Percentiles rank a stretch among this genome's conserved stretches.
phyloP scores from a whole-genome alignment of 768 basidiomycete genomes.

The Boletus rubropictus region DNA sequence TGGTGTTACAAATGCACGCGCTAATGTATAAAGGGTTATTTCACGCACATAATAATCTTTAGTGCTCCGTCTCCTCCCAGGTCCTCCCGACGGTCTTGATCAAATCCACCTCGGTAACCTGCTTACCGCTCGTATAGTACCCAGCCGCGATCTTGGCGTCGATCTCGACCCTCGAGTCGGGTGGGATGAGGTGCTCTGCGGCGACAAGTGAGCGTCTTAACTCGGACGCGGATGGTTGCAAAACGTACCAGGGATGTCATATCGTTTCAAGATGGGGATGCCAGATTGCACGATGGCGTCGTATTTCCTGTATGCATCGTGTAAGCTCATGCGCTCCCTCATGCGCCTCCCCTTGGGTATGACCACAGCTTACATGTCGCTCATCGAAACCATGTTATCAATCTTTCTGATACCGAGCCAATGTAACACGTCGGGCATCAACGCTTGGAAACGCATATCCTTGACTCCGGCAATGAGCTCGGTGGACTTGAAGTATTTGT shows the following conservation, averaged over 20 bases:
- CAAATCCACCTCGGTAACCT: slow-evolving; percentile 72
- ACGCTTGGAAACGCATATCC: slow-evolving; percentile 90
- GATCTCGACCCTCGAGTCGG: slow-evolving; percentile 88
- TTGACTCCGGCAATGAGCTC: slow-evolving; percentile 93
- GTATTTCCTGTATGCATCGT: slow-evolving; percentile 64
- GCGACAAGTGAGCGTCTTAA: neutral
- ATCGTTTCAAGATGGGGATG: slow-evolving; percentile 73
- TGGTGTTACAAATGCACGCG: no score
- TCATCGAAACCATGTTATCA: slow-evolving; percentile 87
- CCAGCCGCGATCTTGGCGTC: slow-evolving; percentile 95
- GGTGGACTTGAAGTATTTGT: slow-evolving; percentile 91
- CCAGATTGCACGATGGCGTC: slow-evolving; percentile 88
- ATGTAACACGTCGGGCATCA: slow-evolving; percentile 95
- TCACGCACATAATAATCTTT: neutral
- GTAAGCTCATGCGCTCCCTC: neutral
- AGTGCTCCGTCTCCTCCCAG: slow-evolving; percentile 90
- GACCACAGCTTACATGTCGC: slow-evolving; percentile 53
- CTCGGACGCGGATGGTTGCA: no score
- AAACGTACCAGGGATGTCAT: slow-evolving; percentile 74
- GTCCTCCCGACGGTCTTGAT: slow-evolving; percentile 81
- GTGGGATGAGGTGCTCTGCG: slow-evolving; percentile 79
- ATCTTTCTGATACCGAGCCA: slow-evolving; percentile 92
- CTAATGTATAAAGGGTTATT: neutral
- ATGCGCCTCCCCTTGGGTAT: neutral
- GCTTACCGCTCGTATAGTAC: slow-evolving; percentile 80